Evolutionary conservation across 345 rosid genomes (phyloP).

Genomic region (Citrus glauca): DNA sequence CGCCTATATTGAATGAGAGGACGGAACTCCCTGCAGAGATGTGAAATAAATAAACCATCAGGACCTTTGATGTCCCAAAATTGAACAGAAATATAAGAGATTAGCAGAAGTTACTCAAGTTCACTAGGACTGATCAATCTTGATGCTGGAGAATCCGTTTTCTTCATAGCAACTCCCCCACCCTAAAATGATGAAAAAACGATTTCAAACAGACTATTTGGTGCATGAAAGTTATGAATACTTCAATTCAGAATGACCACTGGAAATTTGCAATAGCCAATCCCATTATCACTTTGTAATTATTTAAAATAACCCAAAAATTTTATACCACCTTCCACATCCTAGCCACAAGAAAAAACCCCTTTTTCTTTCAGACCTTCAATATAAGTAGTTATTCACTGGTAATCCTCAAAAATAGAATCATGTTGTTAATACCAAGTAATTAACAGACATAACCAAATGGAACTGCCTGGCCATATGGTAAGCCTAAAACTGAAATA

Average conservation of each 20-base stretch:
- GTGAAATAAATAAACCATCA: constrained; percentile 7
- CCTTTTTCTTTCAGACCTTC: not conserved
- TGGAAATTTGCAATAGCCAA: not conserved
- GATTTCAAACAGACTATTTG: not conserved
- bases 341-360: not conserved
- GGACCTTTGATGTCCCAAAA: not conserved
- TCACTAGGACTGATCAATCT: constrained; percentile 85
- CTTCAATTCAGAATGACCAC: not conserved
- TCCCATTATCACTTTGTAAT: not conserved
- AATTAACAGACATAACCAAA: not conserved
- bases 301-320: not conserved
- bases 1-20: constrained; percentile 77
- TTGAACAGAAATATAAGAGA: constrained; percentile 8
- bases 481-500: not conserved
- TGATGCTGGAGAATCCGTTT: constrained; percentile 58
- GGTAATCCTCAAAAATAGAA: not conserved
- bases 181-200: constrained; percentile 47
- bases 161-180: constrained; percentile 59
- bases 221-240: not conserved
- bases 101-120: constrained; percentile 62
- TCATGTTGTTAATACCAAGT: not conserved
- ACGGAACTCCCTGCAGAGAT: constrained; percentile 66
- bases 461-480: not conserved
- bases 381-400: not conserved
- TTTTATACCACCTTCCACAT: not conserved